Evolutionary conservation across 176 grass and related monocot species (phyloP).

Genomic region (Thalia dealbata): DNA sequence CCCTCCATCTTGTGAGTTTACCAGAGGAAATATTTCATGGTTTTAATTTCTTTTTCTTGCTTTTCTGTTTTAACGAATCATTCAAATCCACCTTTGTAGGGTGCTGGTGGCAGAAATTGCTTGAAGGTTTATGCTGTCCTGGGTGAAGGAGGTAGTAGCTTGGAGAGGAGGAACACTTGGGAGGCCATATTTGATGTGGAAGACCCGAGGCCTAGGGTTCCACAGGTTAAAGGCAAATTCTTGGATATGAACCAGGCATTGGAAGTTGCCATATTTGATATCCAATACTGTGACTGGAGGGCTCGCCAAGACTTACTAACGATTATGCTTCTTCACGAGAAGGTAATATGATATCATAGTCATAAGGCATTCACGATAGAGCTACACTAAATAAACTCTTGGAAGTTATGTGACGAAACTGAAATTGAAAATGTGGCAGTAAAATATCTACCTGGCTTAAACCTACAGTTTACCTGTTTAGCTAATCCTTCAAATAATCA

Average conservation of each 20-base stretch:
- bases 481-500: too few species aligned
- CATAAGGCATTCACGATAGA: background rate
- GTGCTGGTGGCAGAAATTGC: background rate
- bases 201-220: constrained; percentile 68
- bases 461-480: too few species aligned
- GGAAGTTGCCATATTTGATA: constrained; percentile 84
- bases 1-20: background rate
- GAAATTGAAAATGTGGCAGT: too few species aligned
- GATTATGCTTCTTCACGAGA: constrained; percentile 89
- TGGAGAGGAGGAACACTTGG: constrained; percentile 17
- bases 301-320: constrained; percentile 78
- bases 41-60: background rate
- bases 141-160: constrained; percentile 2
- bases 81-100: background rate
- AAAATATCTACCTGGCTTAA: too few species aligned
- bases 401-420: too few species aligned
- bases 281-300: constrained; percentile 96
- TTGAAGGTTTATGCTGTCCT: constrained; percentile 10
- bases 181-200: constrained; percentile 33
- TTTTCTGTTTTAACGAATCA: background rate
- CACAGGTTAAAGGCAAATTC: constrained; percentile 49
- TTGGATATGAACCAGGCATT: constrained; percentile 80
- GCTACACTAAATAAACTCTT: background rate
- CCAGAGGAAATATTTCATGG: background rate
- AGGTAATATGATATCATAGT: constrained; percentile 30